These are phyloP conservation scores for Biscutella laevigata DNA, from an alignment of 441 rosid genomes.

Conservation along the genomic window DNA sequence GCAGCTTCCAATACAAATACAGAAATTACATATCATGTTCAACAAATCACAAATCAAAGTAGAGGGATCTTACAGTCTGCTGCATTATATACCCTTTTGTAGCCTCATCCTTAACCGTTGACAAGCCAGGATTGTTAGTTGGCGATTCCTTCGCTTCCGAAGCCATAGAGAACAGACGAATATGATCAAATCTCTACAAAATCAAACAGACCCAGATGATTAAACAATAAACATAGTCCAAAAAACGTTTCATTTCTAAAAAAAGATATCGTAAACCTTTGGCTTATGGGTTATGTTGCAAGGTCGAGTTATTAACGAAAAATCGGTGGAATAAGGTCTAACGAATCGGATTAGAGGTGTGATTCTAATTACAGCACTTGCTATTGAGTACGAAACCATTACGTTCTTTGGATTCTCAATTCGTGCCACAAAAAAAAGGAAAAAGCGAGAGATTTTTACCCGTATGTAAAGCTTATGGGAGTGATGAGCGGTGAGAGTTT, in stretches of 20 bases:
- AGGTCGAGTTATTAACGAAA: slow-evolving; percentile 14
- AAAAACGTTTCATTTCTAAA: not conserved
- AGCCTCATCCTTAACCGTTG: slow-evolving; percentile 49
- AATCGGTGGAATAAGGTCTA: slow-evolving; percentile 2
- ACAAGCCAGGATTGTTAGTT: slow-evolving; percentile 69
- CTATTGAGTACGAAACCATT: slow-evolving; percentile 31
- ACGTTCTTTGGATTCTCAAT: slow-evolving; percentile 1
- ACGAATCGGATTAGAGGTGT: slow-evolving; percentile 22
- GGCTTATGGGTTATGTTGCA: slow-evolving; percentile 11
- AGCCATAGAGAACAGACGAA: slow-evolving; percentile 53
- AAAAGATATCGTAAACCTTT: slow-evolving; percentile 22
- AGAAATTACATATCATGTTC: not conserved
- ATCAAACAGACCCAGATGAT: slow-evolving; percentile 6
- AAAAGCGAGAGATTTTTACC: slow-evolving; percentile 12
- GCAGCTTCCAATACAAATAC: not conserved
- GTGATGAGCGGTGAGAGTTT: too few relatives aligned
- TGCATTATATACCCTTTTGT: slow-evolving; percentile 82
- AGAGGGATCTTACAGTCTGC: slow-evolving; percentile 51
- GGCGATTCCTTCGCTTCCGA: slow-evolving; percentile 62
- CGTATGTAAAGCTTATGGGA: too few relatives aligned
- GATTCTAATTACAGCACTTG: slow-evolving; percentile 31
- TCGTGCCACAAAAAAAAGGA: not conserved
- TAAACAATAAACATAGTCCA: not conserved
- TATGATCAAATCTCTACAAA: slow-evolving; percentile 33
- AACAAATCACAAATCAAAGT: not conserved